Base-by-base conservation (phyloP, 1,139 yeast genomes). In the Zygosaccharomyces sapae region DNA sequence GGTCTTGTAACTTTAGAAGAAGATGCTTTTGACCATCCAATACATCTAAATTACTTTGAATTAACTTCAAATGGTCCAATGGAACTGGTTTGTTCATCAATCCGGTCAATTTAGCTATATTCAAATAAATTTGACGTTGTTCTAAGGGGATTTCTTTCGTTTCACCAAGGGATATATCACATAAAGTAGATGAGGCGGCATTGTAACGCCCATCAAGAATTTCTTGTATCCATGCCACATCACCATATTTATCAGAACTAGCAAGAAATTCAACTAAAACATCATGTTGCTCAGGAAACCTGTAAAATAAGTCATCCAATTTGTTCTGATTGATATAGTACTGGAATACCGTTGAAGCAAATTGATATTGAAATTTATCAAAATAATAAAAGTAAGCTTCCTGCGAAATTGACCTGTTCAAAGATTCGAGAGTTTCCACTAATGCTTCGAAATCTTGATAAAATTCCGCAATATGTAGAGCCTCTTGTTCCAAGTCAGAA, bases 141-240 rank as follows among this genome's bases (percentile, higher is more conserved):
- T 68, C 70, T 43, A 77, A 70, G 10, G 69, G 65, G 16, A 76
- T 80, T 19, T 71, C 72, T 2, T 63, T 57, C n/a, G 65, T 41
- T 19, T 53, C 49, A n/a, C 54, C 50, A 5, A 51, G 58, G 3
- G 78, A 73, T 5, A 79, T 72, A 4, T 63, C 54, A n/a, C 69
- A 51, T 22, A 87, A 68, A 0, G 75, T 70, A 6, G 65, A 57
- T 0, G 83, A 71, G 0, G 90, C 92, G 2, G 65, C 59, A 3
- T 50, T 52, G 59, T 74, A 84, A 4, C 81, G 71, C 3, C 69
- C 71, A 53, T 75, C 79, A 33, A 77, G 62, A 16, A 87, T 64
- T 48, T 83, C 77, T 49, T 80, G 75, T 33, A 88, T 82, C 96
- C 97, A 89, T 0, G 89, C 75, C 39, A 87, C 75, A 38, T 74